Evolutionary conservation across 495 filamentous ascomycete species (phyloP).

Genomic region (Hyaloscypha finlandica): DNA sequence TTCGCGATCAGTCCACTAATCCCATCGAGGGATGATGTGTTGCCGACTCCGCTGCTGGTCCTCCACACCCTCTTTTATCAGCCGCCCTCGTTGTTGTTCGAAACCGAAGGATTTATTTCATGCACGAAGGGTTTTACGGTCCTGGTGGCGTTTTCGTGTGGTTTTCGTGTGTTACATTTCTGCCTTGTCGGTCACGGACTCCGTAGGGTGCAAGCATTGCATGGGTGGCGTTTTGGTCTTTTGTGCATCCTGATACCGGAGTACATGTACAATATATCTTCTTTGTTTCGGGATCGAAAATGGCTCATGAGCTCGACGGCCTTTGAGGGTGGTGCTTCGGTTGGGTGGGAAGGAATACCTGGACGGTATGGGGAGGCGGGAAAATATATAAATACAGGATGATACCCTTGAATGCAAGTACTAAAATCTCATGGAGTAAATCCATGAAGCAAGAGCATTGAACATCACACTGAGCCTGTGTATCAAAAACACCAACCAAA

Average conservation of each 20-base stretch:
- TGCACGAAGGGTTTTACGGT: conserved; percentile 5
- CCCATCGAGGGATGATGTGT: background rate
- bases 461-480: too few species aligned
- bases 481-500: too few species aligned
- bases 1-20: background rate
- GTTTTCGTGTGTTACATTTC: background rate
- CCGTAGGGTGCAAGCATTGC: background rate
- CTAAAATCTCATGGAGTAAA: too few species aligned
- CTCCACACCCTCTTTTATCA: background rate
- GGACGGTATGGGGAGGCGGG: too few species aligned
- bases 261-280: background rate
- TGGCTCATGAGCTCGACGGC: background rate
- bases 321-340: background rate
- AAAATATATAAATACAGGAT: too few species aligned
- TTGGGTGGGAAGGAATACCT: background rate
- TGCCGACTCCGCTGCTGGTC: background rate
- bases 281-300: background rate
- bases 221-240: background rate
- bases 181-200: background rate
- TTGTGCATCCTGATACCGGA: background rate
- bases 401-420: too few species aligned
- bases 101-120: background rate
- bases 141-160: background rate
- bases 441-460: too few species aligned
- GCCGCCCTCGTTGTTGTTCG: too few species aligned